Percentiles rank a stretch among this genome's conserved stretches.
phyloP scores from a whole-genome alignment of 2,329 filamentous ascomycete species.

The Bipolaris zeicola region DNA sequence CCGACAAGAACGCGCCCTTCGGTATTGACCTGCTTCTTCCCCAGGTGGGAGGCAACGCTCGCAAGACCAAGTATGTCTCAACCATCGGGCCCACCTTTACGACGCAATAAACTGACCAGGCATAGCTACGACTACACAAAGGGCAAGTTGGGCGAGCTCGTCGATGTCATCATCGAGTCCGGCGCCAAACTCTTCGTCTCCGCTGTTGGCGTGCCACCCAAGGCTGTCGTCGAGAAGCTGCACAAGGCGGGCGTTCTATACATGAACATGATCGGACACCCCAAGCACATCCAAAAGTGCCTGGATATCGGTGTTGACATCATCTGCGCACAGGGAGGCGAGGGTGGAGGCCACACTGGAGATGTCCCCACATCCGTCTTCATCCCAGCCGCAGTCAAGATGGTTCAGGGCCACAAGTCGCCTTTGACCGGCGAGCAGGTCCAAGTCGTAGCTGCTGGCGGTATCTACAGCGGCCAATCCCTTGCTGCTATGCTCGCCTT shows the following conservation, averaged over 20 bases:
- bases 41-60: constrained; percentile 89
- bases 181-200: constrained; percentile 94
- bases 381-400: constrained; percentile 87
- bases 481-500: constrained; percentile 91
- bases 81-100: background rate
- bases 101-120: constrained; percentile 6
- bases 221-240: constrained; percentile 84
- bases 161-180: constrained; percentile 91
- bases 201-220: constrained; percentile 91
- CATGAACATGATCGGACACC: constrained; percentile 99
- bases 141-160: constrained; percentile 89
- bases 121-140: constrained; percentile 98
- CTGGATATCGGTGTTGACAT: constrained; percentile 87
- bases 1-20: constrained; percentile 92
- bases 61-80: constrained; percentile 82
- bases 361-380: constrained; percentile 90
- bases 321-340: constrained; percentile 97
- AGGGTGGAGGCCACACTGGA: constrained; percentile 95
- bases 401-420: constrained; percentile 79
- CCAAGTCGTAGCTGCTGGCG: constrained; percentile 90
- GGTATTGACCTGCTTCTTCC: constrained; percentile 92
- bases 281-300: constrained; percentile 98
- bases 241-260: constrained; percentile 88
- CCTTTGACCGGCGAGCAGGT: constrained; percentile 86
- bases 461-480: constrained; percentile 90